These are phyloP conservation scores for Hypericum perforatum DNA, from an alignment of 345 rosid genomes.

Conservation along the genomic window DNA sequence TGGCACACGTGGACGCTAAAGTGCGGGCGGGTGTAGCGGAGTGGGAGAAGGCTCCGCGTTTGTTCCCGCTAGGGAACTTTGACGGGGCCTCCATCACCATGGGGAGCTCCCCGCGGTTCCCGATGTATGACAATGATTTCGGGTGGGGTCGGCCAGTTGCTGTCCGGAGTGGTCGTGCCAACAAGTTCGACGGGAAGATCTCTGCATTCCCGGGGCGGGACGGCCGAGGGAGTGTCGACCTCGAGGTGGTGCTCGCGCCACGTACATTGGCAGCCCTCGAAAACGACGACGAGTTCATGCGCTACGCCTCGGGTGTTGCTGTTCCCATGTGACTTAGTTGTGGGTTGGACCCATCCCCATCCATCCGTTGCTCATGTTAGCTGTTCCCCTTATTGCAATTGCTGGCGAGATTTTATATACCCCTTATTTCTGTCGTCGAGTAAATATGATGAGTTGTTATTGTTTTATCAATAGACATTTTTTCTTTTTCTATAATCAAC, in stretches of 20 bases:
- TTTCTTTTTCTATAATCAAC: too few species aligned
- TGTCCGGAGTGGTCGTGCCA: conserved; percentile 80
- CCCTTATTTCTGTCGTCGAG: too few species aligned
- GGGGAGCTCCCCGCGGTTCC: conserved; percentile 98
- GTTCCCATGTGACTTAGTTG: too few species aligned
- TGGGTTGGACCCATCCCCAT: too few species aligned
- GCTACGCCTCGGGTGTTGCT: conserved; percentile 37
- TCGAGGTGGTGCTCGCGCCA: conserved; percentile 82
- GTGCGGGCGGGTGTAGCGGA: conserved; percentile 55
- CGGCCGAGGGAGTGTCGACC: conserved; percentile 73
- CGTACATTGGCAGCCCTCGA: conserved; percentile 56
- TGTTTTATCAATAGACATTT: too few species aligned
- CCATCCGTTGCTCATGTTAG: too few species aligned
- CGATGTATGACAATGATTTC: conserved; percentile 89
- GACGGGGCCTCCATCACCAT: conserved; percentile 97
- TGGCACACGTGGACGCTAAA: conserved; percentile 52
- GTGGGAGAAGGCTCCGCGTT: conserved; percentile 75
- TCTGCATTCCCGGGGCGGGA: conserved; percentile 84
- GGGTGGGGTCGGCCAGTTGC: conserved; percentile 98
- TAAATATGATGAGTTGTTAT: too few species aligned
- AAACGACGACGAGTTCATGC: conserved; percentile 75
- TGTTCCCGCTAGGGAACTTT: conserved; percentile 79
- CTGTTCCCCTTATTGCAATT: too few species aligned
- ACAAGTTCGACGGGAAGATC: conserved; percentile 90
- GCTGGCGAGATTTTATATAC: too few species aligned